Evolutionary conservation across 106 monocot species (phyloP), one percentile per base, ranked within the genome.

Genomic region (Acorus calamus): DNA sequence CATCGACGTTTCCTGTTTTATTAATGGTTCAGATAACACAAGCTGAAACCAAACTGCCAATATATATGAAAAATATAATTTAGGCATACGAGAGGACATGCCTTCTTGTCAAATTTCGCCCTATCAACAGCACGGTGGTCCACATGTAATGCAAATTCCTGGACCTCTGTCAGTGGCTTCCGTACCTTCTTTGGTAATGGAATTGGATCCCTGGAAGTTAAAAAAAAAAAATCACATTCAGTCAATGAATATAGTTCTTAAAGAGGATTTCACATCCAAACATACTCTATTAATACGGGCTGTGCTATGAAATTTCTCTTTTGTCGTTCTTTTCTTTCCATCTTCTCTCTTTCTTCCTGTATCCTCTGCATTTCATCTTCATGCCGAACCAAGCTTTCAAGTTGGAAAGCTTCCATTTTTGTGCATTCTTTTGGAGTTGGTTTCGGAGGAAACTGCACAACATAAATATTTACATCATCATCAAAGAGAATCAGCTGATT

Each of bases 61-160:
- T 28, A 28, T 28, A 28, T 28, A 28, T 28, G 28, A 28, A 28
- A 28, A 28, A 28, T 28, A 28, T 28, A 28, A 28, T 28, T 28
- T 28, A 28, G 1, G 28, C 28, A 28, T 28, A 1, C 1, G 28
- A 28, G 28, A 28, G 28, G 28, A 28, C 28, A 28, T 43, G 91
- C 96, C 87, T 79, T 98, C 57, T 81, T 87, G 59, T 98, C 87
- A 48, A 98, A 98, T 52, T 98, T 85, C 49, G 84, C 73, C 83
- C 96, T 80, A 44, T 98, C 76, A 2, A 67, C 69, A 12, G 92
- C 82, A 54, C 96, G 80, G 52, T 88, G 65, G 66, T 98, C 96
- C 4, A 83, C 81, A 60, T 92, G 96, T 7, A 92, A 67, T 12
- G 68, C 76, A 79, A 98, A 79, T 59, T 66, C 79, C 46, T 98